Evolutionary conservation across 2,329 filamentous ascomycete species (phyloP).

Genomic region (Fusarium oligoseptatum): DNA sequence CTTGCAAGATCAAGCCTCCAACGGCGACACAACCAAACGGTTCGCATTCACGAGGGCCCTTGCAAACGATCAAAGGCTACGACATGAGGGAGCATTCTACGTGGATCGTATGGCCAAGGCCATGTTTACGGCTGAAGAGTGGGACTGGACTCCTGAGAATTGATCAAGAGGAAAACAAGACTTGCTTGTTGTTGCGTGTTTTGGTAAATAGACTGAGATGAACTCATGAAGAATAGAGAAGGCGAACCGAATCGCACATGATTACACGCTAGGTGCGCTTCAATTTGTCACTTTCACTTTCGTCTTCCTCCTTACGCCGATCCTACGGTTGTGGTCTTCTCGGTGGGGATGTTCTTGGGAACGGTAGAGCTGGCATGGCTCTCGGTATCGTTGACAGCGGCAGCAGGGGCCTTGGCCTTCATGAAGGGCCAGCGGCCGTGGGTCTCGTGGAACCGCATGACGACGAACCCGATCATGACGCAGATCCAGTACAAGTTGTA

Average conservation of each 20-base stretch:
- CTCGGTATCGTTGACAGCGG: conserved; percentile 41
- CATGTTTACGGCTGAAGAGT: conserved; percentile 68
- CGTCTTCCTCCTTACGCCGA: conserved; percentile 4
- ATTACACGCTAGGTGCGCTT: conserved; percentile 1
- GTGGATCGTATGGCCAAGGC: conserved; percentile 64
- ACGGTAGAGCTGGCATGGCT: conserved; percentile 42
- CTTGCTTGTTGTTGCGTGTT: conserved; percentile 22
- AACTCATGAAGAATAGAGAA: conserved; percentile 33
- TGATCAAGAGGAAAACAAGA: conserved; percentile 38
- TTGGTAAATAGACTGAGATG: conserved; percentile 39
- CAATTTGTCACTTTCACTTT: background rate
- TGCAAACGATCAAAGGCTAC: conserved; percentile 63
- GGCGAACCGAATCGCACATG: conserved; percentile 12
- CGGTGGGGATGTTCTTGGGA: conserved; percentile 42
- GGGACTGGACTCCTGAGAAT: conserved; percentile 71
- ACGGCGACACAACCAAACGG: conserved; percentile 31
- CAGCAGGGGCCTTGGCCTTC: conserved; percentile 49
- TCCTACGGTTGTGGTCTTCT: conserved; percentile 45
- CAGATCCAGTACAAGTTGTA: conserved; percentile 91
- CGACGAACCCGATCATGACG: conserved; percentile 77
- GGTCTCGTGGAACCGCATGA: conserved; percentile 75
- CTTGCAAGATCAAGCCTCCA: conserved; percentile 26
- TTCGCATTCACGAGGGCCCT: conserved; percentile 67
- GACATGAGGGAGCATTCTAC: conserved; percentile 63
- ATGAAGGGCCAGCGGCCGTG: conserved; percentile 64